Evolutionary conservation across 73 alveolate species (phyloP), one percentile per base, ranked within the genome.

Genomic region (Paramecium pentaurelia): DNA sequence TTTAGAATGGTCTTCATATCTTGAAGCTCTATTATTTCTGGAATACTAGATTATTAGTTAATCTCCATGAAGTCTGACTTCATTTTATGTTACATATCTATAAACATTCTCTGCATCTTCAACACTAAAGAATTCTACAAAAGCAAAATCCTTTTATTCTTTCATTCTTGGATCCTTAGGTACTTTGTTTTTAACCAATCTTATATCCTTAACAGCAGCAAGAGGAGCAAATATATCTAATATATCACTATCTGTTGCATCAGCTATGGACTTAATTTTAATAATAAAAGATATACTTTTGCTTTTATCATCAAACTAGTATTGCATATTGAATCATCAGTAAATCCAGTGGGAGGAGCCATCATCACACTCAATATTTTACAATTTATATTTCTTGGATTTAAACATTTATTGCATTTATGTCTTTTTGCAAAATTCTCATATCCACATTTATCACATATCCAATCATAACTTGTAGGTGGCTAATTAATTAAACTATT

Each of bases 371-470:
- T 89, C 59, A 89, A 71, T 45, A 89, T 71, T 49, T 83, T 89
- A 47, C 94, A 89, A 60, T 83, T 71, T 2, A 83, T 60, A 45
- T 77, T 71, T 40, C 94, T 47, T 28, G 90, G 94, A 49, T 89
- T 89, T 71, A 71, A 64, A 49, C 94, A 89, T 45, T 89, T 89
- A 40, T 89, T 89, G 92, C 94, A 89, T 89, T 89, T 89, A 20
- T 71, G 92, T 70, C 94, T 64, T 73, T 89, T 89, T 1, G 94
- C 94, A 71, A 89, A 89, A 51, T 89, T 89, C 51, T 89, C 88
- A 71, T 89, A 89, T 10, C 88, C 91, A 45, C 94, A 89, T 89
- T 89, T 89, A 51, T 89, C 94, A 71, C 94, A 89, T 28, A 89
- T 89, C 94, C 94, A 89, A 89, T 89, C 94, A 80, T 80, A 80